Evolutionary conservation across 2,329 filamentous ascomycete species (phyloP).

Genomic region (Cryoendolithus antarcticus): DNA sequence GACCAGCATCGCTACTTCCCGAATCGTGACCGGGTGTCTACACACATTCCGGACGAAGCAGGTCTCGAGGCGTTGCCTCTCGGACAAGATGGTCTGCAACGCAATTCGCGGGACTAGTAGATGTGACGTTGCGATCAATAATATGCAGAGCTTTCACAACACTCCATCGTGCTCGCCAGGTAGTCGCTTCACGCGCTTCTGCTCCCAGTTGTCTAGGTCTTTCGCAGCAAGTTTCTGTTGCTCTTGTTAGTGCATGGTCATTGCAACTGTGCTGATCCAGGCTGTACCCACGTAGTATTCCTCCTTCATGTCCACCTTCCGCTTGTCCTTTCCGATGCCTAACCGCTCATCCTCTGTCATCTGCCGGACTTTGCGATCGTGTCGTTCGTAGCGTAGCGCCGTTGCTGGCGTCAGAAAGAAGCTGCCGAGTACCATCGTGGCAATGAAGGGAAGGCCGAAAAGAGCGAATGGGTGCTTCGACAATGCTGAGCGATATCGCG

Average conservation of each 20-base stretch:
- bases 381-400: conserved; percentile 82
- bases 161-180: conserved; percentile 83
- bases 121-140: no score
- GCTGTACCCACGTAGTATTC: conserved; percentile 65
- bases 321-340: conserved; percentile 57
- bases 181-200: conserved; percentile 81
- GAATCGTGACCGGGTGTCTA: no score
- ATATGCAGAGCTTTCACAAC: conserved; percentile 35
- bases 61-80: no score
- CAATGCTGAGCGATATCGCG: conserved; percentile 64
- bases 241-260: not conserved
- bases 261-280: not conserved
- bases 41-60: no score
- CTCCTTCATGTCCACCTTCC: conserved; percentile 68
- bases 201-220: conserved; percentile 92
- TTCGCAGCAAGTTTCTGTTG: conserved; percentile 66
- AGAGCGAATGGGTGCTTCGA: conserved; percentile 74
- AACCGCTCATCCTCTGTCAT: conserved; percentile 78
- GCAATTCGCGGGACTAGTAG: no score
- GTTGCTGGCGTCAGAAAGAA: conserved; percentile 93
- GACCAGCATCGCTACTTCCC: no score
- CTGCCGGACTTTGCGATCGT: conserved; percentile 80
- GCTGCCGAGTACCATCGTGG: conserved; percentile 78
- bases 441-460: conserved; percentile 87
- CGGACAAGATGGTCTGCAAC: no score